Evolutionary conservation across 2,329 filamentous ascomycete genomes (phyloP).

Genomic region (Dryadomyces quercus-mongolicae): DNA sequence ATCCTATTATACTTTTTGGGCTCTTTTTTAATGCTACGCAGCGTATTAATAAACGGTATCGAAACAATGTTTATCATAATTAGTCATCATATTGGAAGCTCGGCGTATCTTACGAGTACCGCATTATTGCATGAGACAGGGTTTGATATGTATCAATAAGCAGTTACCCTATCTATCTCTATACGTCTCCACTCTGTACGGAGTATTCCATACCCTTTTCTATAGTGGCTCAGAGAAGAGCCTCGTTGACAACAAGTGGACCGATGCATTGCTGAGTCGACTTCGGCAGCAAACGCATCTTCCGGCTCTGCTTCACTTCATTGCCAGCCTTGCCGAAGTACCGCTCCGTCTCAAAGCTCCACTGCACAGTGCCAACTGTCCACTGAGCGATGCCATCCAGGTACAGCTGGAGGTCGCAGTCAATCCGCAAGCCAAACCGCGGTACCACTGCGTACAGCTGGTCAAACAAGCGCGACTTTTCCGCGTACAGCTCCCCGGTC

Average conservation of each 20-base stretch:
- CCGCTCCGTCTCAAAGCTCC: background rate
- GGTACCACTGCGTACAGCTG: background rate
- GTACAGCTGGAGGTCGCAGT: background rate
- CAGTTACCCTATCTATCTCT: too few relatives aligned
- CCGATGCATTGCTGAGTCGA: background rate
- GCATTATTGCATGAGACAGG: too few relatives aligned
- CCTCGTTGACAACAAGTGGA: background rate
- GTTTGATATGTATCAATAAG: too few relatives aligned
- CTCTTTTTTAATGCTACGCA: too few relatives aligned
- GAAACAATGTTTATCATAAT: too few relatives aligned
- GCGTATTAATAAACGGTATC: too few relatives aligned
- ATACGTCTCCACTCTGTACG: background rate
- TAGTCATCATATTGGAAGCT: too few relatives aligned
- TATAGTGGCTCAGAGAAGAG: background rate
- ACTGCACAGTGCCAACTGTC: background rate
- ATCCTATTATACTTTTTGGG: too few relatives aligned
- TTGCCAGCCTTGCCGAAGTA: background rate
- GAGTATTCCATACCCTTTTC: background rate
- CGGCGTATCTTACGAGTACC: too few relatives aligned
- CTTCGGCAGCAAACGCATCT: background rate
- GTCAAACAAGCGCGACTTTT: background rate
- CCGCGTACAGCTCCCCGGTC: background rate
- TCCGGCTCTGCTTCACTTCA: background rate
- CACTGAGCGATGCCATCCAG: background rate
- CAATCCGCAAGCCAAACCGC: background rate